A percentile compares a stretch with the other conserved stretches of the same genome.
Conservation (phyloP, 1,284 basidiomycete species). For the Coniferiporia weirii region DNA sequence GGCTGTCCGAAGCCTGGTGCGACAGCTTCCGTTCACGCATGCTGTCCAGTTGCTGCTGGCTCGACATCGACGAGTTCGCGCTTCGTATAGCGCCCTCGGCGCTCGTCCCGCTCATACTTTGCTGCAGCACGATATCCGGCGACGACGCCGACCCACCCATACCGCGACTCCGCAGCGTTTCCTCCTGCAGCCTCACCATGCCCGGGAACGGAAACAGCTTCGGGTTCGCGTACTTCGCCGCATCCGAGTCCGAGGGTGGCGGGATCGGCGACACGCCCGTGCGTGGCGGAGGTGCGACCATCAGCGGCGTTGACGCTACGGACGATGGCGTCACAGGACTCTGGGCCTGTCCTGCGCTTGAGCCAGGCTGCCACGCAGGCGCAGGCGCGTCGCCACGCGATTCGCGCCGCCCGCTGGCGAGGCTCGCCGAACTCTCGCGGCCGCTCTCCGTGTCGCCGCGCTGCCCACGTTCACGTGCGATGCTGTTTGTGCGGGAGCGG, state of each 20-base stretch:
- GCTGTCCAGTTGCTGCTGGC: constrained; percentile 41
- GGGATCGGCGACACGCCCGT: constrained; percentile 66
- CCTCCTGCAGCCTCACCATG: constrained; percentile 70
- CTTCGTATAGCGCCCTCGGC: constrained; percentile 27
- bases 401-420: constrained; percentile 45
- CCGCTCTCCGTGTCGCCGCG: constrained; percentile 59
- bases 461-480: constrained; percentile 44
- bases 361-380: constrained; percentile 26
- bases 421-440: constrained; percentile 68
- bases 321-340: constrained; percentile 50
- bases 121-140: constrained; percentile 48
- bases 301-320: constrained; percentile 59
- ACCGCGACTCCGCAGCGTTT: constrained; percentile 52
- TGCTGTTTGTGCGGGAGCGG: constrained; percentile 72
- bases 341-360: constrained; percentile 34
- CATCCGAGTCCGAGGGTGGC: constrained; percentile 54
- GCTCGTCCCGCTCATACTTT: background rate
- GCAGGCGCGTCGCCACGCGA: constrained; percentile 10
- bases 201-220: constrained; percentile 90
- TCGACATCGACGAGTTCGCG: constrained; percentile 48
- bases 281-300: constrained; percentile 47
- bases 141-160: constrained; percentile 53
- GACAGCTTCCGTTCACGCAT: constrained; percentile 56
- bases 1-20: constrained; percentile 64
- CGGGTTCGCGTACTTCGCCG: constrained; percentile 60